A percentile compares a stretch with the other conserved stretches of the same genome.
Conservation (phyloP, 345 rosid genomes). For the Populus davidiana region DNA sequence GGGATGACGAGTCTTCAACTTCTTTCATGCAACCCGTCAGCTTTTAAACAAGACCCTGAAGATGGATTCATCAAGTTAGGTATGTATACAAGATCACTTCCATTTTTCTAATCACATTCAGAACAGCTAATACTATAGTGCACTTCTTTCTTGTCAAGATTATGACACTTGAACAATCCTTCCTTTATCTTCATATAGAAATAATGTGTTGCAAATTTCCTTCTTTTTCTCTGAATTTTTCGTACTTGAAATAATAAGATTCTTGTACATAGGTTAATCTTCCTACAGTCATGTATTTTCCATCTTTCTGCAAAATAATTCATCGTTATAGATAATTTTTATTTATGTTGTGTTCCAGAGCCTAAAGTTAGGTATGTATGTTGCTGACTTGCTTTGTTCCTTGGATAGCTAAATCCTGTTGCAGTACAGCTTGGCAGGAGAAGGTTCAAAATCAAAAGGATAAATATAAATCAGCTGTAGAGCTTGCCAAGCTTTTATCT, state of each 20-base stretch:
- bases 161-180: no score
- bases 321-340: no score
- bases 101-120: neutral
- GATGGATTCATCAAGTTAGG: slow-evolving; percentile 4
- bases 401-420: neutral
- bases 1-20: slow-evolving; percentile 6
- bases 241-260: no score
- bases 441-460: neutral
- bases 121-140: no score
- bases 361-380: neutral
- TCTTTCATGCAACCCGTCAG: slow-evolving; percentile 1
- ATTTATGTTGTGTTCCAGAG: no score
- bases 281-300: no score
- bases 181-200: no score
- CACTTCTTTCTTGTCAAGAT: no score
- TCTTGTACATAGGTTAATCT: no score
- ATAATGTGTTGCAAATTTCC: no score
- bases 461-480: neutral
- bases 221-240: no score
- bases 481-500: slow-evolving; percentile 5
- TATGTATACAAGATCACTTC: neutral
- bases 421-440: neutral
- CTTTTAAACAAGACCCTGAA: neutral
- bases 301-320: no score
- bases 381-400: neutral